Evolutionary conservation across 148 eudicot genomes (phyloP), one percentile per base, ranked within the genome.

Genomic region (Rhododendron mucronatum): DNA sequence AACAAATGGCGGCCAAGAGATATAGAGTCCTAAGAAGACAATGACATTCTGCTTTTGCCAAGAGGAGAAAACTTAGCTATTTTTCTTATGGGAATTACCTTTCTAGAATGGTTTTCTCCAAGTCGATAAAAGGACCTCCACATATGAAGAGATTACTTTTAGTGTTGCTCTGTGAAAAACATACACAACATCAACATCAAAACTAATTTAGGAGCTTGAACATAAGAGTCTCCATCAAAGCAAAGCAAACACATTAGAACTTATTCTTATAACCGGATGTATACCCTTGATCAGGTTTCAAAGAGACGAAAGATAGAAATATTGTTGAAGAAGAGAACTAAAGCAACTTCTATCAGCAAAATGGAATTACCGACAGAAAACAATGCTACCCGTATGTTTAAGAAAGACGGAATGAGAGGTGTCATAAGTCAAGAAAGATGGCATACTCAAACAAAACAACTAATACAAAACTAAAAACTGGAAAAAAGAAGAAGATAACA

Each of bases 91-190:
- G 41, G 41, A 39, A 39, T 39, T 39, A 39, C 41, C 41, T 39
- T 39, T 39, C 41, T 39, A 5, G 4, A 87, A 97, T 95, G 48
- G 99, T 97, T 86, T 97, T 97, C 89, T 97, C 99, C 94, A 97
- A 90, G 92, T 97, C 96, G 55, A 95, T 93, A 80, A 97, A 97
- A 80, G 99, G 98, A 84, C 99, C 99, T 55, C 99, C 99, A 80
- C 99, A 97, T 77, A 97, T 97, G 90, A 97, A 97, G 84, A 97
- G 96, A 85, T 95, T 97, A 77, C 94, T 98, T 90, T 97, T 97
- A 21, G 99, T 97, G 89, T 97, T 96, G 74, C 95, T 93, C 99
- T 95, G 94, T 83, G 57, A 80, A 37, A 69, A 78, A 77, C 55
- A 73, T 15, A 73, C 41, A 39, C 6, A 39, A 6, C 30, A 76